Evolutionary conservation across 495 filamentous ascomycete genomes (phyloP), one percentile per base, ranked within the genome.

Genomic region (Daldinia caldariorum): DNA sequence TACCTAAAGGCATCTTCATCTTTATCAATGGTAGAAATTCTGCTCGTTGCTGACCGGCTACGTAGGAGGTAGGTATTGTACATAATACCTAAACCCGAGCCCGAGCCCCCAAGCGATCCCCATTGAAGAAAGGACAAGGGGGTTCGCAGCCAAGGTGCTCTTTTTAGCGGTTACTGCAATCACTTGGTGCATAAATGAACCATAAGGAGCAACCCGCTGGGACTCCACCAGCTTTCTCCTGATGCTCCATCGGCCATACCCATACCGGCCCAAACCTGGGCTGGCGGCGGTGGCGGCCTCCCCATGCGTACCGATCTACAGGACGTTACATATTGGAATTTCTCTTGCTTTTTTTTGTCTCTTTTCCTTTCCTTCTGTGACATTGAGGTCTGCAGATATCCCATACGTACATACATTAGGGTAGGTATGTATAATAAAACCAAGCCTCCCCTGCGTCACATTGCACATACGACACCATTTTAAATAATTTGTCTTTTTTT

Each of bases 391-490:
- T 72, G 64, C 69, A 71, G 67, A 61, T 61, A 57, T 53, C 39
- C 16, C 41, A 51, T 64, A 53, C 53, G 54, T 71, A 63, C 59
- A 5, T 70, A 70, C 67, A 67, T n/a, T n/a, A n/a, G n/a, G n/a
- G n/a, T n/a, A n/a, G n/a, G n/a, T 71, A 71, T 26, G 26, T 26
- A 59, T 58, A 59, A 54, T 41, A 58, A 57, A 18, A 18, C 70
- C 67, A 73, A 73, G 71, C 66, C 71, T 73, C 71, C 71, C 66
- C 71, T 73, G 71, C 71, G 71, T 73, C 66, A 70, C 71, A 73
- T 73, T 70, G 71, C 71, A 73, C 71, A 60, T 67, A 73, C 61
- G 58, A 66, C 61, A 72, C 61, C 61, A 68, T 66, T 61, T 56
- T 60, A 53, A 68, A 65, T 61, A 47, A 57, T 49, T 63, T 59